Conservation (phyloP, 1,139 yeast species). For the Candida sp. region DNA sequence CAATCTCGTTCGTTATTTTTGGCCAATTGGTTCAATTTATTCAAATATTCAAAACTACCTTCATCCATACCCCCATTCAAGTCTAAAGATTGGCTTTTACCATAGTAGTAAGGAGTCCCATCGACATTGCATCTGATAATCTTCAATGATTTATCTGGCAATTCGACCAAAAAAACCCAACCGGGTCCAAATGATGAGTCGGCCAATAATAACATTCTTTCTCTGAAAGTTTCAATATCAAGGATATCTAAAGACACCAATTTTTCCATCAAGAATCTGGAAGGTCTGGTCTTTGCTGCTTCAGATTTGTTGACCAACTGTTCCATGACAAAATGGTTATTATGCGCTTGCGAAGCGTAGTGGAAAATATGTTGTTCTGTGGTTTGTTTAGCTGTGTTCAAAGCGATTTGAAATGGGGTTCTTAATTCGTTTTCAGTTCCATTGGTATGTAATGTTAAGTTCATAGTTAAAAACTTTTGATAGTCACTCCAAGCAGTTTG, state of each 20-base stretch:
- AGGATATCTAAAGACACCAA: constrained; percentile 34
- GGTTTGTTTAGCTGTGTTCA: constrained; percentile 69
- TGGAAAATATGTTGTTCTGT: constrained; percentile 74
- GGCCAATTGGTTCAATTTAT: constrained; percentile 44
- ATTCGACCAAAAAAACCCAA: constrained; percentile 86
- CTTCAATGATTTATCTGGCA: constrained; percentile 60
- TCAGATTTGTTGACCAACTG: constrained; percentile 44
- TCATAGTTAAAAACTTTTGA: constrained; percentile 66
- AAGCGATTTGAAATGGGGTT: constrained; percentile 71
- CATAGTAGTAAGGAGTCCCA: constrained; percentile 85
- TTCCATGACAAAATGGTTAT: constrained; percentile 85
- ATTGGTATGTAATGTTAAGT: constrained; percentile 67
- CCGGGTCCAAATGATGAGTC: constrained; percentile 67
- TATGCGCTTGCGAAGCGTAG: constrained; percentile 88
- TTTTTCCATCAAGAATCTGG: constrained; percentile 45
- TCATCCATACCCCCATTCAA: constrained; percentile 68
- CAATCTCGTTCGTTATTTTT: constrained; percentile 52
- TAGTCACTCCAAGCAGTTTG: constrained; percentile 77
- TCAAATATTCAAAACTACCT: constrained; percentile 46
- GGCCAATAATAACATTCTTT: constrained; percentile 52
- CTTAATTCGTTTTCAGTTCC: constrained; percentile 82
- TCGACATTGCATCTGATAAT: constrained; percentile 72
- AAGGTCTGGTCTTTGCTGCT: constrained; percentile 41
- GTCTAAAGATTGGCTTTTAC: constrained; percentile 73
- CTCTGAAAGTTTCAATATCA: constrained; percentile 50